Evolutionary conservation across 768 basidiomycete species (phyloP), one percentile per base, ranked within the genome.

Genomic region (Macrolepiota albuminosa): DNA sequence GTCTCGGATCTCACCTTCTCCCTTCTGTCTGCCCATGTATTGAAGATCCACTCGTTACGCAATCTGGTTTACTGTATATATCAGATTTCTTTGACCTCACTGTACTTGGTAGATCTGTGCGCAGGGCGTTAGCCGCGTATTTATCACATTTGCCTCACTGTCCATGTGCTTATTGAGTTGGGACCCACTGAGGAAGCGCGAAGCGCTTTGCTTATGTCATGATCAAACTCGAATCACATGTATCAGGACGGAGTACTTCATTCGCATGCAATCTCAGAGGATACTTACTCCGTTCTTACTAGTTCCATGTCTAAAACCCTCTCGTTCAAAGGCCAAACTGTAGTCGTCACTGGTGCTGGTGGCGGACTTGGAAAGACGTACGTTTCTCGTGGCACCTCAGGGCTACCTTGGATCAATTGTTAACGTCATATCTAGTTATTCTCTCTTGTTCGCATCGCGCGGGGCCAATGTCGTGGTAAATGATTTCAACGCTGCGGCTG

Each of bases 391-490:
- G 53, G 7, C 6, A 29, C 9, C 10, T 3, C 14, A 10, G 36
- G 21, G 1, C 37, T 18, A 13, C 24, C 1, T 6, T 26, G 29
- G 36, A 26, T 34, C 33, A 16, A 16, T 34, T 53, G 29, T 29
- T 58, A 42, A 62, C 34, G 55, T 64, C 49, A 63, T 64, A 54
- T 31, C 1, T 69, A 94, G 95, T 8, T 96, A 98, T 75, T 91
- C 95, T 1, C 78, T 92, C 53, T 79, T 95, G 63, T 98, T 93
- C 71, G 95, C 94, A n/a, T 84, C 91, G 10, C 82, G 93, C 54
- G 96, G 95, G 6, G 95, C 96, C 9, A 93, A 91, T 64, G 85
- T 98, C 56, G 92, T 98, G 60, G 92, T 98, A 46, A 98, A 98
- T 69, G 97, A 98, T 71, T 89, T 98, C 69, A 94, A 90, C 66